These are phyloP conservation scores for Akanthomyces dipterigenus DNA, from an alignment of 2,329 filamentous ascomycete species.

Conservation along the genomic window DNA sequence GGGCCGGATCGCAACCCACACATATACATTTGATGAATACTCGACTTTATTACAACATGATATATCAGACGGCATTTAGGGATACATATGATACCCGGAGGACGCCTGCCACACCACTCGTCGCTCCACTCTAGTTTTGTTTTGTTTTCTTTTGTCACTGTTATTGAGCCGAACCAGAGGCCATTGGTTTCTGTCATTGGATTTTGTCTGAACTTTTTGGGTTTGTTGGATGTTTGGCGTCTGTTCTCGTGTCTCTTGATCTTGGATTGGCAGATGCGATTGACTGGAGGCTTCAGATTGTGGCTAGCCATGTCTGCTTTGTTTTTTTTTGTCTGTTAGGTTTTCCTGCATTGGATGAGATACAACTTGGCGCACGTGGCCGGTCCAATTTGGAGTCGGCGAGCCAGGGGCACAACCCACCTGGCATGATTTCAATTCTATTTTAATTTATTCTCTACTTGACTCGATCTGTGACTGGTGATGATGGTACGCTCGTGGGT, in stretches of 20 bases:
- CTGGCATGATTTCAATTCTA: slow-evolving; percentile 8
- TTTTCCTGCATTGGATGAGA: slow-evolving; percentile 6
- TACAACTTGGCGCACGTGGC: slow-evolving; percentile 7
- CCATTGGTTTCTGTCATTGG: neutral
- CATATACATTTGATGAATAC: slow-evolving; percentile 17
- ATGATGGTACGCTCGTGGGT: too few relatives aligned
- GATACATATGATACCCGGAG: slow-evolving; percentile 35
- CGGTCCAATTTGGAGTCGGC: slow-evolving; percentile 3
- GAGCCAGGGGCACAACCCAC: slow-evolving; percentile 13
- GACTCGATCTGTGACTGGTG: neutral
- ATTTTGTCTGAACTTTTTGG: slow-evolving; percentile 17
- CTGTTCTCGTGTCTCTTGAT: slow-evolving; percentile 13
- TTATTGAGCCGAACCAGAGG: neutral
- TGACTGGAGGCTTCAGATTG: slow-evolving; percentile 1
- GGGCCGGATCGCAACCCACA: neutral
- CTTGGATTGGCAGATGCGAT: slow-evolving; percentile 1
- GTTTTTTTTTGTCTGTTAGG: neutral
- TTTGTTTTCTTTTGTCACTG: slow-evolving; percentile 13
- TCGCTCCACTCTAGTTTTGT: slow-evolving; percentile 32
- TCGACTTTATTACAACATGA: slow-evolving; percentile 23
- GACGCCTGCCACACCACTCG: slow-evolving; percentile 23
- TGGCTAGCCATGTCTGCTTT: neutral
- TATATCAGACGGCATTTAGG: slow-evolving; percentile 27
- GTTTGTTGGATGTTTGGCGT: slow-evolving; percentile 26
- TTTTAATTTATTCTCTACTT: neutral